A percentile compares a stretch with the other conserved stretches of the same genome.
phyloP scores from a whole-genome alignment of 129 eudicot genomes.

The Dittrichia graveolens region DNA sequence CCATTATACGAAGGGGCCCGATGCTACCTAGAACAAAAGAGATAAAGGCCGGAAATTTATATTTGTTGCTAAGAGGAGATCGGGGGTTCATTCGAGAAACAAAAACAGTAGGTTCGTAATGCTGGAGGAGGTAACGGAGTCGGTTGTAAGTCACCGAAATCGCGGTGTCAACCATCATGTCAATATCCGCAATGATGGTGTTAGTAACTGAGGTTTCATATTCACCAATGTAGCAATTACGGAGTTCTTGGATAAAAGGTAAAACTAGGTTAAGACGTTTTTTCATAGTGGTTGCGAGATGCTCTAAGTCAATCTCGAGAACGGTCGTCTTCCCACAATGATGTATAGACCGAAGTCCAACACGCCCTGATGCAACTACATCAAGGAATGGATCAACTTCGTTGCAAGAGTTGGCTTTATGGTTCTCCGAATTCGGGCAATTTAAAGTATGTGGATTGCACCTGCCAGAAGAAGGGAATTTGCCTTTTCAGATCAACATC shows the following conservation, averaged over 20 bases:
- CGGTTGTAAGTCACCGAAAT: constrained; percentile 40
- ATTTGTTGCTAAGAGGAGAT: constrained; percentile 33
- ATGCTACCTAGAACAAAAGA: constrained; percentile 35
- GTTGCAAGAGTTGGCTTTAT: constrained; percentile 9
- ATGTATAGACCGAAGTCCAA: background rate
- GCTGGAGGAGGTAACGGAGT: constrained; percentile 31
- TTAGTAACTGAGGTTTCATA: constrained; percentile 2
- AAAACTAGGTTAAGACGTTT: constrained; percentile 30
- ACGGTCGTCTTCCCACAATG: background rate
- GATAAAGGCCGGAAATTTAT: constrained; percentile 31
- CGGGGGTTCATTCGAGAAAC: constrained; percentile 33
- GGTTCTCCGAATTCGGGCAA: background rate
- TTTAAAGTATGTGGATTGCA: background rate
- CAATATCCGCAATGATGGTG: constrained; percentile 32
- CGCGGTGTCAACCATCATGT: constrained; percentile 35
- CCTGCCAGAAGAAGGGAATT: constrained; percentile 32
- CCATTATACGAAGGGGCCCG: constrained; percentile 29
- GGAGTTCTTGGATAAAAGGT: constrained; percentile 25
- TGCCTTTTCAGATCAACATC: background rate
- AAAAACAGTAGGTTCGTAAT: constrained; percentile 5
- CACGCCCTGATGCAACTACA: background rate
- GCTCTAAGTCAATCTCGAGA: constrained; percentile 33
- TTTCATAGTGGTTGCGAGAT: constrained; percentile 35
- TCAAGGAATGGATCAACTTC: constrained; percentile 5
- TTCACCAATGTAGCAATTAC: constrained; percentile 2